Base-by-base conservation (phyloP, 306 rosid species). In the Cucumis melo region DNA sequence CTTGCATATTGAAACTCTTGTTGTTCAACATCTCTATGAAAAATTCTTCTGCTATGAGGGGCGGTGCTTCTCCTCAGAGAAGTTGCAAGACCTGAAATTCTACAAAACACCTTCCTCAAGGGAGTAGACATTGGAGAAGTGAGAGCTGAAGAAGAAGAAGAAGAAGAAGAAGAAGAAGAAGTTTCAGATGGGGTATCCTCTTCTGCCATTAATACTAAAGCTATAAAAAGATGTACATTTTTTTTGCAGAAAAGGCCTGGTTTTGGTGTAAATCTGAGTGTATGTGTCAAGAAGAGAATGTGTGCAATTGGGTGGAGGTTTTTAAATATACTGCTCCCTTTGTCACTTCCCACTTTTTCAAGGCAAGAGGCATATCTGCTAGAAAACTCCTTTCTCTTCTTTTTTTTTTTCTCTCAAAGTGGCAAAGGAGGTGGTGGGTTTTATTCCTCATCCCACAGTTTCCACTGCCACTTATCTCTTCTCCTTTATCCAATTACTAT, bases 21-120 rank as follows among this genome's bases (percentile, higher is more conserved):
- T 76, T 90, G 86, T 58, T 95, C 99, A 17, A 95, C 98, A 79
- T 95, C 99, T 66, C 91, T 89, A 27, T 86, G 93, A 79, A 86
- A 92, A 39, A 90, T 77, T 85, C 97, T 83, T 82, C 90, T 24
- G 10, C 90, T 83, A 54, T 27, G 84, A 50, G 92, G 86, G 63
- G 68, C 16, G 44, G 56, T 27, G 87, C 61, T 85, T 74, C 82
- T 80, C 66, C 87, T 89, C 82, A 86, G 81, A 29, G 88, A 80
- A 81, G 77, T 73, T 16, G 83, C 81, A 73, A 80, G 82, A 75
- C 85, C 80, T 19, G 82, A 84, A 75, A 92, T 77, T 79, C 84
- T 90, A 75, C 87, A 78, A 59, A 87, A 85, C 82, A 86, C 70
- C 68, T 77, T 83, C 51, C 77, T 82, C 70, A 77, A 78, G 74